Percentiles rank a stretch among this genome's conserved stretches.
Conservation (phyloP, 768 basidiomycete species). For the Lactarius hatsudake region DNA sequence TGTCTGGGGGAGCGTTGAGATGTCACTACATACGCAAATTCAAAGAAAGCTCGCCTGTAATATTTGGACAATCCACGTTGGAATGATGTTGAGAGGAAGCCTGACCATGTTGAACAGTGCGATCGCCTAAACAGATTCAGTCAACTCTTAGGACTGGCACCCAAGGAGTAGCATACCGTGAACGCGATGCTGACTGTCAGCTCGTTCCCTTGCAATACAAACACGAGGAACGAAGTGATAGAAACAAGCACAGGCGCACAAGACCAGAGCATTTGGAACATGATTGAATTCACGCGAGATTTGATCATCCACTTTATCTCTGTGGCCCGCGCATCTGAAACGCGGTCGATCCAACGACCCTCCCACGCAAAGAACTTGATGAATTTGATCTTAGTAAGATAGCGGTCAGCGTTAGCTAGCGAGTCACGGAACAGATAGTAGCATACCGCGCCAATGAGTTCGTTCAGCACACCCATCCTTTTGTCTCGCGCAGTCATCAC, state of each 20-base stretch:
- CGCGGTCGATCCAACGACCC: slow-evolving; percentile 67
- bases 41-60: slow-evolving; percentile 45
- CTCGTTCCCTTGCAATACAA: slow-evolving; percentile 67
- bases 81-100: slow-evolving; percentile 74
- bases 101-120: slow-evolving; percentile 85
- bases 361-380: slow-evolving; percentile 87
- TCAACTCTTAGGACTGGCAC: background rate
- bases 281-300: slow-evolving; percentile 68
- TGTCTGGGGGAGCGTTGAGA: slow-evolving; percentile 36
- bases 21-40: background rate
- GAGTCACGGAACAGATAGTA: background rate
- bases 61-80: slow-evolving; percentile 74
- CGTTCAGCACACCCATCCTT: slow-evolving; percentile 74
- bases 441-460: slow-evolving; percentile 66
- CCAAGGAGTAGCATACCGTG: slow-evolving; percentile 50
- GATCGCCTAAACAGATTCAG: slow-evolving; percentile 49
- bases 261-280: slow-evolving; percentile 72
- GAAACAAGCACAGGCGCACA: slow-evolving; percentile 78
- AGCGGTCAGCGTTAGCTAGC: background rate
- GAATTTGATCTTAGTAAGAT: slow-evolving; percentile 52
- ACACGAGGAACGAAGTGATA: slow-evolving; percentile 73
- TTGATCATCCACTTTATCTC: slow-evolving; percentile 82
- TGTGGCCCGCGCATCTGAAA: slow-evolving; percentile 56
- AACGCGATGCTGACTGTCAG: slow-evolving; percentile 81
- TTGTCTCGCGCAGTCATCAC: slow-evolving; percentile 63